phyloP scores from a whole-genome alignment of 78 protist species.

The Dictyostelium brefeldianum region DNA sequence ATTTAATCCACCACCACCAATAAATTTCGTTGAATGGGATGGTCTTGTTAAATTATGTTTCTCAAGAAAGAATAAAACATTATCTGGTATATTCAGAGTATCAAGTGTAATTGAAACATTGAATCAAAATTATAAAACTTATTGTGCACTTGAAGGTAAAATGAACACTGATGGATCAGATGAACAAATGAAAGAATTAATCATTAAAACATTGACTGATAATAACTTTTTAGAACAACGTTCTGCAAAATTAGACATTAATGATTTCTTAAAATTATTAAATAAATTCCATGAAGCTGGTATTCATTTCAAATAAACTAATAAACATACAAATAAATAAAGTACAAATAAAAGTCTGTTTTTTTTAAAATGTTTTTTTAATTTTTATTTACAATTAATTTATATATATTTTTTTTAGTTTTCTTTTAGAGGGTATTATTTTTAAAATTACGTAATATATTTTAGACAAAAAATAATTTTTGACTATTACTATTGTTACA shows the following conservation, averaged over 20 bases:
- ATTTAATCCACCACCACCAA: conserved; percentile 96
- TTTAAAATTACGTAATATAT: background rate
- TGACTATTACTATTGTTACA: background rate
- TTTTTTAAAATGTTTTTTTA: background rate
- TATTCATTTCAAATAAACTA: conserved; percentile 69
- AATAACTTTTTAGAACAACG: conserved; percentile 86
- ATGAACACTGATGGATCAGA: conserved; percentile 41
- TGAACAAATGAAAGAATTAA: conserved; percentile 71
- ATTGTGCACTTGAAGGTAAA: conserved; percentile 82
- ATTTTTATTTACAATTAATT: background rate
- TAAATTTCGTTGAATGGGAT: conserved; percentile 99
- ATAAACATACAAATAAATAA: background rate
- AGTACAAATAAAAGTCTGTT: background rate
- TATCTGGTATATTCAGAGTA: conserved; percentile 92
- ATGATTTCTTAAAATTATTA: conserved; percentile 90
- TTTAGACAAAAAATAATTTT: background rate
- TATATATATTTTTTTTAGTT: background rate
- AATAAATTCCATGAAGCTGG: conserved; percentile 61
- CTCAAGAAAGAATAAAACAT: conserved; percentile 97
- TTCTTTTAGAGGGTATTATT: background rate
- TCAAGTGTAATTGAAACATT: conserved; percentile 87
- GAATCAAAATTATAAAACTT: conserved; percentile 91
- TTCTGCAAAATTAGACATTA: conserved; percentile 90
- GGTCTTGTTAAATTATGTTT: conserved; percentile 96
- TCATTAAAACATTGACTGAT: conserved; percentile 54